Evolutionary conservation across 768 basidiomycete species (phyloP).

Genomic region (Pisolithus orientalis): DNA sequence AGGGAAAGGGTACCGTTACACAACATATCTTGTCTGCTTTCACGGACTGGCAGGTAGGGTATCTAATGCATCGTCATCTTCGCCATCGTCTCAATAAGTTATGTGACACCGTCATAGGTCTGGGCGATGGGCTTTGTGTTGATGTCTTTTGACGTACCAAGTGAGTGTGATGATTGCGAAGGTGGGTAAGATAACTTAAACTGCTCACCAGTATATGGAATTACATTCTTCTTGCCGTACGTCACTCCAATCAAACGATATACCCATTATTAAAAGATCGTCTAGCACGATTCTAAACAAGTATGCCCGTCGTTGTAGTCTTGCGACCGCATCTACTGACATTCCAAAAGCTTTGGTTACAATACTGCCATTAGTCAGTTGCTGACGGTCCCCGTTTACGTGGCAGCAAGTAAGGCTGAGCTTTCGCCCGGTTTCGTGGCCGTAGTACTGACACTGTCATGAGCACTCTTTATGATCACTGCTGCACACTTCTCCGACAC

Average conservation of each 20-base stretch:
- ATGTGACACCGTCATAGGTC: neutral
- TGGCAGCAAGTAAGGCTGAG: constrained; percentile 45
- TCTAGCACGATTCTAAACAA: neutral
- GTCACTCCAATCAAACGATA: constrained; percentile 19
- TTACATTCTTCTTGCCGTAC: constrained; percentile 65
- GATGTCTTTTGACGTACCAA: constrained; percentile 51
- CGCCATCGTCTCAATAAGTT: neutral
- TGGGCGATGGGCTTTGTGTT: constrained; percentile 33
- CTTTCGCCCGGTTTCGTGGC: neutral
- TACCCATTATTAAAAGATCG: neutral
- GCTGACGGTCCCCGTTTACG: constrained; percentile 58
- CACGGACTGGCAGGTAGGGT: constrained; percentile 51
- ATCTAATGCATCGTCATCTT: too few species aligned
- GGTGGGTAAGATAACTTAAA: neutral
- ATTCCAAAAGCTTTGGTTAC: constrained; percentile 45
- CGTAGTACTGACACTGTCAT: neutral
- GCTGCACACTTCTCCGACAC: constrained; percentile 59
- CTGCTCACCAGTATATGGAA: constrained; percentile 49
- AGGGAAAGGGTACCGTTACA: constrained; percentile 49
- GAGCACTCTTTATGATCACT: constrained; percentile 38
- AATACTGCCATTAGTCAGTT: constrained; percentile 51
- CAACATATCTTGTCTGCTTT: constrained; percentile 47
- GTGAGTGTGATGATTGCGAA: constrained; percentile 34
- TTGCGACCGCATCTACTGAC: neutral
- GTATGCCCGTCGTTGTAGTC: neutral